A percentile compares a stretch with the other conserved stretches of the same genome.
phyloP scores from a whole-genome alignment of 2,329 filamentous ascomycete genomes.

The Cryoendolithus antarcticus region DNA sequence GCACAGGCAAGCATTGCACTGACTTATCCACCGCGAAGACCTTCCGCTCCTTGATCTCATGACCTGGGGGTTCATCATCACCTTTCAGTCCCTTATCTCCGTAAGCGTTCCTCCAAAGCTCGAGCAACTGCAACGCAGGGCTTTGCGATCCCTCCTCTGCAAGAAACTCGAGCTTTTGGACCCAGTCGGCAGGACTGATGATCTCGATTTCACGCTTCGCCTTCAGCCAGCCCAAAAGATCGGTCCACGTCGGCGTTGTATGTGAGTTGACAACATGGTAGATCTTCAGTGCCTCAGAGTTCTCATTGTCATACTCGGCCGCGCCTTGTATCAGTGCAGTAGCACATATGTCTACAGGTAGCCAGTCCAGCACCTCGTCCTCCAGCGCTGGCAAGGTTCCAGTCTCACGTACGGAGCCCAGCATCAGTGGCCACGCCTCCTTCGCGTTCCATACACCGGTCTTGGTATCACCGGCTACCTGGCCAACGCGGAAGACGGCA shows the following conservation, averaged over 20 bases:
- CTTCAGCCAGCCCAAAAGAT: constrained; percentile 35
- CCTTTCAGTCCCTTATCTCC: constrained; percentile 4
- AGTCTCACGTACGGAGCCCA: constrained; percentile 28
- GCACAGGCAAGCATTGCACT: constrained; percentile 20
- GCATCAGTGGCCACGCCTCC: constrained; percentile 39
- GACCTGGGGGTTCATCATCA: too few relatives aligned
- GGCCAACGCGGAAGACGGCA: constrained; percentile 35
- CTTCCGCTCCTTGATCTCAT: constrained; percentile 3
- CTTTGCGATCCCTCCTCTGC: constrained; percentile 23
- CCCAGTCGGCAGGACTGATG: constrained; percentile 31
- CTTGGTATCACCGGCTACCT: constrained; percentile 32
- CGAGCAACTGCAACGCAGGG: constrained; percentile 36
- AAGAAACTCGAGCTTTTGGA: constrained; percentile 24
- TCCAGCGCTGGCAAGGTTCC: constrained; percentile 30
- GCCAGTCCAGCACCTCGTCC: constrained; percentile 30
- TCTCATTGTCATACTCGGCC: neutral
- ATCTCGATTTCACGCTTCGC: constrained; percentile 27
- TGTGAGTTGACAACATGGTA: constrained; percentile 40
- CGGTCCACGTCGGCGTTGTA: constrained; percentile 30
- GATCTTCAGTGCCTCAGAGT: constrained; percentile 18
- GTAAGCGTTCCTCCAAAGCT: constrained; percentile 38
- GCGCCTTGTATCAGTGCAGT: constrained; percentile 28
- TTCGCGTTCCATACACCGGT: constrained; percentile 36
- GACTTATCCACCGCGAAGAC: constrained; percentile 26
- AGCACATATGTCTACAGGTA: constrained; percentile 36